phyloP scores from a whole-genome alignment of 164 flowering plant species.

The Brasenia schreberi region DNA sequence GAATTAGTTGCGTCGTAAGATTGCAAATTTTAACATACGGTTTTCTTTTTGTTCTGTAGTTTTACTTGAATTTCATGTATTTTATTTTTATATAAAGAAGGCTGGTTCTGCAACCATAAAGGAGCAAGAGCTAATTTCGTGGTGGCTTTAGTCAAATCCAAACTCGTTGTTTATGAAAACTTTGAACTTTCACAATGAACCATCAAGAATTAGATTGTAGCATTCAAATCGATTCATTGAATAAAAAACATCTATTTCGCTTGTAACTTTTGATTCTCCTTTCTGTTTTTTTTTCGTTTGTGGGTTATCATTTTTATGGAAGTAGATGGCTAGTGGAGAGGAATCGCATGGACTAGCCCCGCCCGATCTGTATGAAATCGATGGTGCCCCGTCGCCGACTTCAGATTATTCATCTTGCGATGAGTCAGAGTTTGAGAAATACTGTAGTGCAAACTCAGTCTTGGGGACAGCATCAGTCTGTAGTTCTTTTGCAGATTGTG shows the following conservation, averaged over 20 bases:
- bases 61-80: not conserved
- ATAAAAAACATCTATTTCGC: not conserved
- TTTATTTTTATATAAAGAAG: not conserved
- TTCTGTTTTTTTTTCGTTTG: not conserved
- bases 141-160: not conserved
- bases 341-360: slow-evolving; percentile 15
- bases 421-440: slow-evolving; percentile 73
- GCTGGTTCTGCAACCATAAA: not conserved
- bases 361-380: slow-evolving; percentile 17
- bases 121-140: not conserved
- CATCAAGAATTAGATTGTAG: not conserved
- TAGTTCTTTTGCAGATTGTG: slow-evolving; percentile 33
- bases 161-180: not conserved
- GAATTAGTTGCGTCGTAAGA: not conserved
- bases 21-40: not conserved
- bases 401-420: slow-evolving; percentile 59
- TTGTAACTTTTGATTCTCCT: too few relatives aligned
- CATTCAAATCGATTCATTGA: not conserved
- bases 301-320: too few relatives aligned
- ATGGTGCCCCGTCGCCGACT: slow-evolving; percentile 1
- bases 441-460: slow-evolving; percentile 75
- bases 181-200: not conserved
- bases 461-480: slow-evolving; percentile 63
- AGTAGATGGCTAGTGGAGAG: slow-evolving; percentile 38
- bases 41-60: too few relatives aligned